Conservation (phyloP, 2,329 filamentous ascomycete species). For the Zymoseptoria ardabiliae region DNA sequence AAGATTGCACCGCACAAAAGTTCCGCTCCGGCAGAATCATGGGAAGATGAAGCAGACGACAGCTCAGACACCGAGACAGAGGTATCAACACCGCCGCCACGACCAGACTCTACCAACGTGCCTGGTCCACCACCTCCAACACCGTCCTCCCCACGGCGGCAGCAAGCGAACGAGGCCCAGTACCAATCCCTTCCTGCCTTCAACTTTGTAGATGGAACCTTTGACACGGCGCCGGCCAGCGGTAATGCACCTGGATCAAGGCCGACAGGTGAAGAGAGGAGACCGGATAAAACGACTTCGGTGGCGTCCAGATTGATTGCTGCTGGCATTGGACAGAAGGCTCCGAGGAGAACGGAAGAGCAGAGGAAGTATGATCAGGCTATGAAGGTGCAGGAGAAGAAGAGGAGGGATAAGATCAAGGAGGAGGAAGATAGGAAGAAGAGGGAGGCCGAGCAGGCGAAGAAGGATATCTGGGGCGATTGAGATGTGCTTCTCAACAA, state of each 20-base stretch:
- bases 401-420: conserved; percentile 63
- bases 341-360: conserved; percentile 77
- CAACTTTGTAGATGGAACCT: conserved; percentile 15
- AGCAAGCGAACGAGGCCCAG: conserved; percentile 2
- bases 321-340: conserved; percentile 72
- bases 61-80: conserved; percentile 26
- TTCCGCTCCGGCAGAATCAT: conserved; percentile 52
- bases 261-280: conserved; percentile 22
- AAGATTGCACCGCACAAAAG: conserved; percentile 30
- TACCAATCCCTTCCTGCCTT: conserved; percentile 23
- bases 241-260: background rate
- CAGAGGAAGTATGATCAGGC: conserved; percentile 79
- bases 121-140: conserved; percentile 58
- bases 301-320: conserved; percentile 87
- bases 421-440: conserved; percentile 56
- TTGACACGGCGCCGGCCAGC: background rate
- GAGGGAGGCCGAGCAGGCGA: conserved; percentile 64
- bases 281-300: conserved; percentile 86
- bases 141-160: conserved; percentile 50
- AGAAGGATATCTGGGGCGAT: conserved; percentile 77
- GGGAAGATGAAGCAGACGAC: conserved; percentile 63
- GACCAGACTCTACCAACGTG: conserved; percentile 19
- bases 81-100: conserved; percentile 23
- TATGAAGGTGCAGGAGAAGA: conserved; percentile 76
- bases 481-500: conserved; percentile 22